Conservation (phyloP, 805 yeast genomes). For the Komagataella pseudopastoris region DNA sequence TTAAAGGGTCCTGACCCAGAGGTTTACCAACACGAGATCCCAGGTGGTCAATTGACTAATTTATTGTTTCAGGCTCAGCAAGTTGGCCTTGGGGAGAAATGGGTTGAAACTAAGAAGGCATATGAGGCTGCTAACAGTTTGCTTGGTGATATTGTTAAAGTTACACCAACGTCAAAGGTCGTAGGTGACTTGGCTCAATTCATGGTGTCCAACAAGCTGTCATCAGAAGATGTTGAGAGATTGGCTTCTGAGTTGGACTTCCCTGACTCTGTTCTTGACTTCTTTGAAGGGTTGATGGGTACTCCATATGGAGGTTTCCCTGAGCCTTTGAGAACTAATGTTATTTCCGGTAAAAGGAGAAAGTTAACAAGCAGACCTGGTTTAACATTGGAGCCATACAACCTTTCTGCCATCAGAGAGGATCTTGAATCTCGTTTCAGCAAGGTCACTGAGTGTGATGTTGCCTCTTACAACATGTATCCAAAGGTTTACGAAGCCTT, state of each 20-base stretch:
- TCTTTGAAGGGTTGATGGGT: conserved; percentile 98
- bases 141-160: conserved; percentile 95
- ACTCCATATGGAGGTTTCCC: conserved; percentile 99
- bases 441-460: conserved; percentile 69
- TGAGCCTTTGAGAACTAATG: conserved; percentile 90
- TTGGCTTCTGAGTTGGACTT: conserved; percentile 87
- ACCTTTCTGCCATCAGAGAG: conserved; percentile 55
- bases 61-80: conserved; percentile 98
- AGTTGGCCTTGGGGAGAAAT: conserved; percentile 92
- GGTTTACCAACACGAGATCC: conserved; percentile 96
- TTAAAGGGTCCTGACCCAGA: conserved; percentile 99
- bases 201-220: conserved; percentile 91
- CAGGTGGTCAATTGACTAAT: conserved; percentile 99
- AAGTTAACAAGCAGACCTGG: conserved; percentile 89
- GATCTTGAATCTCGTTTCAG: conserved; percentile 73
- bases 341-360: conserved; percentile 84
- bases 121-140: conserved; percentile 83
- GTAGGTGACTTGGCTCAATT: conserved; percentile 99
- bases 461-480: conserved; percentile 95
- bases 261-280: conserved; percentile 97
- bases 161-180: conserved; percentile 98
- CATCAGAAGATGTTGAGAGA: conserved; percentile 72
- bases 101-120: conserved; percentile 93
- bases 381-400: conserved; percentile 72
- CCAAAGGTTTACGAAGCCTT: conserved; percentile 93